Evolutionary conservation across 139 green algal genomes (phyloP).

Genomic region (Desmodesmus armatus): DNA sequence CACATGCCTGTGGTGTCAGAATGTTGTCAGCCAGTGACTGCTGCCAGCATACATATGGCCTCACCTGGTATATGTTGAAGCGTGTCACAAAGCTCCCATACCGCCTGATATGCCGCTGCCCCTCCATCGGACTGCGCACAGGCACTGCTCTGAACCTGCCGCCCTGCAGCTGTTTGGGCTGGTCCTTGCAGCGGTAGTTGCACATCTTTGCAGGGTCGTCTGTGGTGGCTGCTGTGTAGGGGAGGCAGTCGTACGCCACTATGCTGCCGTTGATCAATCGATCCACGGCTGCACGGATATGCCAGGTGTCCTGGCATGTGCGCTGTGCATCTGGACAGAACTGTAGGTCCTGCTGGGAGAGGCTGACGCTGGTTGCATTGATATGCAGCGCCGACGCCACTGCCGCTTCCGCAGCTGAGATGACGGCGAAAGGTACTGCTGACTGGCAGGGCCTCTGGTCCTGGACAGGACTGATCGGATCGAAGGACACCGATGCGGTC

Average conservation of each 20-base stretch:
- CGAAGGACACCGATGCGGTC: background rate
- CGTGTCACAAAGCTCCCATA: constrained; percentile 32
- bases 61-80: constrained; percentile 28
- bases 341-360: constrained; percentile 42
- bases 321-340: constrained; percentile 27
- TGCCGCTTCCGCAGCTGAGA: constrained; percentile 33
- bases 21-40: too few relatives aligned
- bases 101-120: constrained; percentile 21
- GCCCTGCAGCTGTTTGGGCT: background rate
- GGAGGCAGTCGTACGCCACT: constrained; percentile 23
- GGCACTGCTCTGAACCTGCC: constrained; percentile 19
- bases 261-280: constrained; percentile 16
- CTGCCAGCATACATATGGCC: too few relatives aligned
- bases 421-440: constrained; percentile 21
- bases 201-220: constrained; percentile 36
- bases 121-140: background rate
- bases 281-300: background rate
- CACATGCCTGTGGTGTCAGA: too few relatives aligned
- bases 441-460: constrained; percentile 31
- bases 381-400: constrained; percentile 18
- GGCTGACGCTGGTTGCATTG: constrained; percentile 6
- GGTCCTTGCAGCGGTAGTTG: constrained; percentile 25
- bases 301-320: constrained; percentile 29
- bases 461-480: background rate
- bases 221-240: constrained; percentile 30